Evolutionary conservation across 2,329 filamentous ascomycete genomes (phyloP), one percentile per base, ranked within the genome.

Genomic region (Calonectria pseudoturangicola): DNA sequence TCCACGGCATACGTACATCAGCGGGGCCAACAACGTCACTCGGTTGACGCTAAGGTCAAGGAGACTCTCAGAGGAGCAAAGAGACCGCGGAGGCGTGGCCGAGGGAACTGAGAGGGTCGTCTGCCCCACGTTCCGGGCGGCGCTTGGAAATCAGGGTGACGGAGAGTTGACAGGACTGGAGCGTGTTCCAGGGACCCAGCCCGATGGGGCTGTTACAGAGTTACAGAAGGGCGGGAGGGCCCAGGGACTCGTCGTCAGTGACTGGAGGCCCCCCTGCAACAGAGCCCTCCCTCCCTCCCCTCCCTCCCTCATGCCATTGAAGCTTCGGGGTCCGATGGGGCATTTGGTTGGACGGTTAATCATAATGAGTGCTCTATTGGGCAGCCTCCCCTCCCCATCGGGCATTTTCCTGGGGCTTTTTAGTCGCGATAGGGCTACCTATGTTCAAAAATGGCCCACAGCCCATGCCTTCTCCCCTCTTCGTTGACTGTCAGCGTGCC

Each of bases 11-110:
- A 76, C 73, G 73, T 75, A 76, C 66, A 39, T 60, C 43, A 27
- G 70, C 67, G 74, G 73, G 74, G 73, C 70, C 47, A 72, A 69
- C 62, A 76, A 74, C 74, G 73, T 76, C 74, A 76, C 73, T 67
- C 39, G n/a, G 60, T 68, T 27, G 50, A 66, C 73, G 74, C 74
- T 73, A 76, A 70, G 73, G 70, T 64, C 66, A 68, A 66, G 56
- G 21, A 60, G 54, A 27, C 33, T 41, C 54, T 56, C 18, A 60
- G 36, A 60, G 66, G 41, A 43, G 60, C 63, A 47, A 39, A 21
- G 43, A 60, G 58, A 58, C 50, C 66, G 60, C 48, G 36, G 70
- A 56, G 47, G 47, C 47, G 56, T 28, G 65, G 56, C 60, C 39
- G 30, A 64, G 60, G 65, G 51, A 66, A 58, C 54, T 60, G 72